Percentiles rank a stretch among this genome's conserved stretches.
phyloP scores from a whole-genome alignment of 1,284 basidiomycete species.

The Rhodotorula sp. region DNA sequence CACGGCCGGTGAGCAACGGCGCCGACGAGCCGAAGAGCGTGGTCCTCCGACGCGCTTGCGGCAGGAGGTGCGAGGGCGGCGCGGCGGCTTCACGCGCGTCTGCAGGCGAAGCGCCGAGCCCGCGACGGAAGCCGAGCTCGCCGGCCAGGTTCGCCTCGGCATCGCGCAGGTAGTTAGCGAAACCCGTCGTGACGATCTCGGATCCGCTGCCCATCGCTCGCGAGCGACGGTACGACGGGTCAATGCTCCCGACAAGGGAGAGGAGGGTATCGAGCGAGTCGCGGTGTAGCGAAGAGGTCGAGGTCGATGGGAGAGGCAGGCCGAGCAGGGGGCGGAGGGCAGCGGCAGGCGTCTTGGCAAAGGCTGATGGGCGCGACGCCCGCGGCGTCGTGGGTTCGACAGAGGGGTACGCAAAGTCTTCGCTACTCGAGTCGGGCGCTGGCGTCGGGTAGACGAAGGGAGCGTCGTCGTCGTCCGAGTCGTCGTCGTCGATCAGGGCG shows the following conservation, averaged over 20 bases:
- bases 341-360: constrained; percentile 2
- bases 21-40: constrained; percentile 13
- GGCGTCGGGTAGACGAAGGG: constrained; percentile 60
- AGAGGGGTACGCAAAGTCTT: constrained; percentile 32
- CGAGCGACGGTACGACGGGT: constrained; percentile 61
- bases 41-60: constrained; percentile 5
- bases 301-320: constrained; percentile 2
- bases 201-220: constrained; percentile 45
- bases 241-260: constrained; percentile 72
- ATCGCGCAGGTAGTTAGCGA: constrained; percentile 79
- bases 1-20: constrained; percentile 2
- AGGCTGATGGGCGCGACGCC: background rate
- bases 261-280: constrained; percentile 67
- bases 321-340: constrained; percentile 13
- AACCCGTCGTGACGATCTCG: constrained; percentile 79
- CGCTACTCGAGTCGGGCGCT: constrained; percentile 4
- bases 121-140: constrained; percentile 39
- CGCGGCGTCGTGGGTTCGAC: background rate
- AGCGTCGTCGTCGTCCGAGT: constrained; percentile 22
- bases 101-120: constrained; percentile 4
- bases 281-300: constrained; percentile 34
- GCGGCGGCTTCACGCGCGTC: background rate
- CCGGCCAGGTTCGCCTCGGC: constrained; percentile 65
- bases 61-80: background rate
- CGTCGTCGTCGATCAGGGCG: constrained; percentile 44